phyloP scores from a whole-genome alignment of 2,329 filamentous ascomycete genomes.

The Calonectria pseudoreteaudii region DNA sequence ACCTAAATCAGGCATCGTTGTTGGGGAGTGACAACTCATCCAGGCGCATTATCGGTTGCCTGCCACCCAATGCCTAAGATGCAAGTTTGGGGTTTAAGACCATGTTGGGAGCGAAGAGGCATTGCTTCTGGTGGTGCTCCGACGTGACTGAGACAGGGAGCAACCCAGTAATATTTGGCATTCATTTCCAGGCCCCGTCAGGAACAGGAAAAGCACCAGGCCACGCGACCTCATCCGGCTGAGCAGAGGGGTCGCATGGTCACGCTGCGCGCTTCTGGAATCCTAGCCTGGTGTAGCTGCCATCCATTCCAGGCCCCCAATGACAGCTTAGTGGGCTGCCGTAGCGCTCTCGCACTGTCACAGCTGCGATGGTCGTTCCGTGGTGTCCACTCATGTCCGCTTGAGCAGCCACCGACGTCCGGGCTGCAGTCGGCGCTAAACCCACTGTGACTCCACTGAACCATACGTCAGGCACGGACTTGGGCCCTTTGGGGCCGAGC shows the following conservation, averaged over 20 bases:
- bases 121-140: background rate
- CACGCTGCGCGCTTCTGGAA: slow-evolving; percentile 12
- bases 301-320: slow-evolving; percentile 1
- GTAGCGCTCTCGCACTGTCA: slow-evolving; percentile 7
- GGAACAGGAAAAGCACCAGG: slow-evolving; percentile 8
- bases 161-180: background rate
- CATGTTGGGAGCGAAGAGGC: background rate
- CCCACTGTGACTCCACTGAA: slow-evolving; percentile 16
- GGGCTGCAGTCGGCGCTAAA: slow-evolving; percentile 18
- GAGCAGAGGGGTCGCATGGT: slow-evolving; percentile 23
- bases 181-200: slow-evolving; percentile 3
- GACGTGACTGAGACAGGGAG: background rate
- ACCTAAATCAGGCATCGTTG: background rate
- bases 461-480: slow-evolving; percentile 25
- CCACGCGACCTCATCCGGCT: slow-evolving; percentile 20
- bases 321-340: slow-evolving; percentile 10
- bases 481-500: slow-evolving; percentile 1
- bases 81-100: background rate
- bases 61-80: background rate
- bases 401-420: slow-evolving; percentile 6
- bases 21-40: background rate
- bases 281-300: background rate
- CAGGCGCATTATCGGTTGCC: background rate
- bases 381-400: slow-evolving; percentile 9
- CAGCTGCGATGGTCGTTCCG: background rate